Base-by-base conservation (phyloP, 1,139 yeast species). In the Maudiozyma humilis region DNA sequence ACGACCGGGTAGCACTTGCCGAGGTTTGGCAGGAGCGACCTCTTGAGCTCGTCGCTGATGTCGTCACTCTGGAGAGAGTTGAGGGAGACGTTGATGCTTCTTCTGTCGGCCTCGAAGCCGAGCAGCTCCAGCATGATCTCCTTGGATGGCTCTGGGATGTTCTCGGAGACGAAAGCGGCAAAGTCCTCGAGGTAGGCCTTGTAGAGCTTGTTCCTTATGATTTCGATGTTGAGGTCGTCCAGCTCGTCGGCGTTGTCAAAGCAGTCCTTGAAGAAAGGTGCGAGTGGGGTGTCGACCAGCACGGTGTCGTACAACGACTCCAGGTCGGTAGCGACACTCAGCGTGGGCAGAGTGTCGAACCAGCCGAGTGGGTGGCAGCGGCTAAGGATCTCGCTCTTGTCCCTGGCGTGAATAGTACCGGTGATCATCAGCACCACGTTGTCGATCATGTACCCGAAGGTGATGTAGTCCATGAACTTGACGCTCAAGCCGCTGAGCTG, bases 381-480 rank as follows among this genome's bases (percentile, higher is more conserved):
- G 47, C 79, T 78, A 58, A 91, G 73, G 47, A 91, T 82, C 59
- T 91, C 98, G 40, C 79, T 69, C 61, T 85, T 78, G 64, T 93
- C 96, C 59, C 97, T 78, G 59, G 89, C 95, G 62, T 93, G 98
- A 50, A 91, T 77, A 0, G 98, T 88, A 32, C 99, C 99, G 1
- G 97, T 89, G 58, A 93, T 89, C 82, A 93, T 84, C 59, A 93
- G 73, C 25, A 93, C 86, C 38, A 91, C 96, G 64, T 93, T 93
- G 68, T 93, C 98, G 62, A 93, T 93, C 99, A 93, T 93, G 68
- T 93, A 93, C 12, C 96, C 94, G 63, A 88, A 91, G 38, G 93
- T 82, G 60, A 93, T 87, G 65, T 71, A 93, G 64, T 93, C 95
- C 77, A 93, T 74, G 61, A 89, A 88, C 63, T 79, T 77, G 40